Base-by-base conservation (phyloP, 768 basidiomycete genomes). In the Nevesoporus exiguus region DNA sequence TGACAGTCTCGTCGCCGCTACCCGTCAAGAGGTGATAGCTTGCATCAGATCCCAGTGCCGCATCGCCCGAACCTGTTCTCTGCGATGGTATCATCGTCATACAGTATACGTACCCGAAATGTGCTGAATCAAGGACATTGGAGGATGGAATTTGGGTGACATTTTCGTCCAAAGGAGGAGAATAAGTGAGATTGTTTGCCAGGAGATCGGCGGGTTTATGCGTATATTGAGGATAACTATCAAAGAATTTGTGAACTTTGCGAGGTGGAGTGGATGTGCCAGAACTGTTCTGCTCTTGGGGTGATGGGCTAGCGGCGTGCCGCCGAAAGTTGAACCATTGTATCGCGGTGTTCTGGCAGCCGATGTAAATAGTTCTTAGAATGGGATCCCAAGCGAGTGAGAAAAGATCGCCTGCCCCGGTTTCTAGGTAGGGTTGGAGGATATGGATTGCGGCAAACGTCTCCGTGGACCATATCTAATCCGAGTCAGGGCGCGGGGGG, bases 31-130 rank as follows among this genome's bases (percentile, higher is more conserved):
- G 78, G 51, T 83, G 79, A 31, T 69, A 64, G n/a, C 55, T 61
- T 15, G 56, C 63, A 14, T 67, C 65, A 1, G 63, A 64, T 44
- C 57, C 57, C 7, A 62, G 51, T 24, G 51, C 33, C 7, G n/a
- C 37, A 24, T 73, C 70, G 43, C 72, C 64, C 2, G 71, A 73
- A 15, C 73, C 76, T 51, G 73, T 72, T 43, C 69, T 66, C n/a
- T 66, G 69, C 15, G 71, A 73, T 21, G 75, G 74, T 11, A 79
- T 61, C 15, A 83, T 68, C 14, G 77, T 72, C 83, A 93, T 85
- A 61, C 88, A 92, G 66, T 96, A 95, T 13, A 98, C 80, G 65
- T 98, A 98, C 9, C 96, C 96, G 66, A 85, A 95, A 70, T 98
- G 96, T 3, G 94, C 96, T 1, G 91, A 90, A 60, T 90, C 85